Evolutionary conservation across 129 eudicot species (phyloP), one percentile per base, ranked within the genome.

Genomic region (Saussurea involucrata): DNA sequence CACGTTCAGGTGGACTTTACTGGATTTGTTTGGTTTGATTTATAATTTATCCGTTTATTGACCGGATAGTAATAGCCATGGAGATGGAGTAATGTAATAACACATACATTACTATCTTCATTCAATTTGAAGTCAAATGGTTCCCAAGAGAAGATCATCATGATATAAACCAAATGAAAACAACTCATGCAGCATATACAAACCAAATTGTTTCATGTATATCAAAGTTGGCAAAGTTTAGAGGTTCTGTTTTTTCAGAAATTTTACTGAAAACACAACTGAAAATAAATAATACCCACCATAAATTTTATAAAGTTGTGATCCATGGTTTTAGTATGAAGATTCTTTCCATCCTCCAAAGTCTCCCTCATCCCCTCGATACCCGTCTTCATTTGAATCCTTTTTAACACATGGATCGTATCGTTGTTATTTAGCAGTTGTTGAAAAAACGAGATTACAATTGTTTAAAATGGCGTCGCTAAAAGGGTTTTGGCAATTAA

Each of bases 291-390:
- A 42, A 42, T 42, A 42, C 1, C 55, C 55, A 2, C 17, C 17
- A 12, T 4, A 11, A 12, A 42, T 44, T 15, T 40, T 64, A 6
- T 1, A 46, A 76, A 21, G 2, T 0, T 24, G 7, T n/a, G 64
- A 73, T 74, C 42, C 75, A 28, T 24, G 33, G 25, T 37, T 60
- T 74, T 80, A 87, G 78, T 80, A 84, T 0, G 93, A 80, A 29
- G 91, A 88, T 57, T 91, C 85, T 82, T 88, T 88, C 96, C 96
- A 91, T 71, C 93, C 93, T 77, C 96, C 96, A 10, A 21, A 69
- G 80, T 63, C 82, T 55, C 83, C 87, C 65, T 80, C 89, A 44
- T 90, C 77, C 0, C 71, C 68, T 25, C 44, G 55, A 18, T 70
- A 69, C 24, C 31, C 86, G 65, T 72, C 74, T 22, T 87, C 90